These are phyloP conservation scores for Rhizophagus clarus DNA, from an alignment of 192 early-diverging fungal genomes.

Conservation along the genomic window DNA sequence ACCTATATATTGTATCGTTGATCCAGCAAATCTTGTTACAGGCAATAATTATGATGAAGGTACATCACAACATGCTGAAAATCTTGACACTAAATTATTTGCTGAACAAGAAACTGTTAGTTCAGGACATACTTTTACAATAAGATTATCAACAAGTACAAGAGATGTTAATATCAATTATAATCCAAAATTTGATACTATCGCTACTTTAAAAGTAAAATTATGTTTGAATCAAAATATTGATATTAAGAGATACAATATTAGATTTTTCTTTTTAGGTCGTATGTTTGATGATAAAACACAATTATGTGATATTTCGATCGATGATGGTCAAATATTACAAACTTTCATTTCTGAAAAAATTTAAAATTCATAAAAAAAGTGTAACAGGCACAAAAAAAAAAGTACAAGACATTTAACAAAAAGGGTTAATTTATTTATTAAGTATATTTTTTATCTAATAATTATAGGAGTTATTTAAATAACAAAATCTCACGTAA, in stretches of 20 bases:
- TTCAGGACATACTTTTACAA: slow-evolving; percentile 22
- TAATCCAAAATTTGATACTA: slow-evolving; percentile 36
- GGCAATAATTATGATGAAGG: slow-evolving; percentile 20
- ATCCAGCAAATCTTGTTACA: slow-evolving; percentile 55
- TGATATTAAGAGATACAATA: slow-evolving; percentile 25
- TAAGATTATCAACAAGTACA: slow-evolving; percentile 38
- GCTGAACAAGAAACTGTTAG: neutral
- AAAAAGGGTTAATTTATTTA: too few relatives aligned
- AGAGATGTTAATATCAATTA: slow-evolving; percentile 32
- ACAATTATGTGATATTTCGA: neutral
- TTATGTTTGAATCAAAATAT: slow-evolving; percentile 32
- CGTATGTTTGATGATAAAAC: slow-evolving; percentile 41
- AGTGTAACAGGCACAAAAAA: too few relatives aligned
- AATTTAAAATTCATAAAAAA: neutral
- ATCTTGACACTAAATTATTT: slow-evolving; percentile 14
- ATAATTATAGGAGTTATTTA: too few relatives aligned
- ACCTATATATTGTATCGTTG: slow-evolving; percentile 65
- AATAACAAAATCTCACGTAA: too few relatives aligned
- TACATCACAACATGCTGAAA: slow-evolving; percentile 5
- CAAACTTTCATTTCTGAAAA: slow-evolving; percentile 32
- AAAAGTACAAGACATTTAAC: too few relatives aligned
- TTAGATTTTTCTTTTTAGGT: slow-evolving; percentile 56
- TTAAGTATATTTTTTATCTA: too few relatives aligned
- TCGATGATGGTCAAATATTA: slow-evolving; percentile 19
- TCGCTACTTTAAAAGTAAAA: slow-evolving; percentile 35